Base-by-base conservation (phyloP, 257 asterid species). In the Agastache rugosa region DNA sequence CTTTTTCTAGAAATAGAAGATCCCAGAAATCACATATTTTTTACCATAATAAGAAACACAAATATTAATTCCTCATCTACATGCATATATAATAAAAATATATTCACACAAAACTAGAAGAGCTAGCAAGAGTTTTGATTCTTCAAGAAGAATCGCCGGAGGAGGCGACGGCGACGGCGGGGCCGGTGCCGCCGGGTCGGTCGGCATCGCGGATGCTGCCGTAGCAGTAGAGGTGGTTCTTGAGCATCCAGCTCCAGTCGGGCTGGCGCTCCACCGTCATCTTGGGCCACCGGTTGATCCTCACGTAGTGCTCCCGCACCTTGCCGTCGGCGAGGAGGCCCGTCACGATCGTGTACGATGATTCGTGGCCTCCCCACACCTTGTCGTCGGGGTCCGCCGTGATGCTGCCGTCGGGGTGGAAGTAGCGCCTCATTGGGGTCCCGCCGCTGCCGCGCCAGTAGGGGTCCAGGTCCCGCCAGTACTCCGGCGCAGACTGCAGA, bases 311-410 rank as follows among this genome's bases (percentile, higher is more conserved):
- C 31, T 83, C 83, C 48, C 98, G 79, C 14, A 93, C 85, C 74
- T 81, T 82, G 60, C 93, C 92, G 42, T 82, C 84, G 9, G 77
- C 79, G 23, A 89, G 71, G 42, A 89, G 61, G 23, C 98, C 88
- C 0, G 98, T 93, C 20, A 93, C 95, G 8, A 86, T 71, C 48
- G 89, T 85, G 84, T 80, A 91, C 37, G 96, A 86, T 5, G 93
- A 85, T 69, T 93, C 97, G 14, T 93, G 98, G 45, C 98, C 98
- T 2, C 97, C 98, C 98, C 97, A 93, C 29, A 88, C 91, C 70
- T 20, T 37, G 83, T 93, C 98, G 34, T 69, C 86, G 6, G 82
- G 69, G 60, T 85, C 98, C 0, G 93, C 96, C 2, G 87, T 84
- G 63, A 89, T 79, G 87, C 91, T 93, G 41, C 97, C 98, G 65